phyloP scores from a whole-genome alignment of 1,284 basidiomycete species.

The Puccinia horiana region DNA sequence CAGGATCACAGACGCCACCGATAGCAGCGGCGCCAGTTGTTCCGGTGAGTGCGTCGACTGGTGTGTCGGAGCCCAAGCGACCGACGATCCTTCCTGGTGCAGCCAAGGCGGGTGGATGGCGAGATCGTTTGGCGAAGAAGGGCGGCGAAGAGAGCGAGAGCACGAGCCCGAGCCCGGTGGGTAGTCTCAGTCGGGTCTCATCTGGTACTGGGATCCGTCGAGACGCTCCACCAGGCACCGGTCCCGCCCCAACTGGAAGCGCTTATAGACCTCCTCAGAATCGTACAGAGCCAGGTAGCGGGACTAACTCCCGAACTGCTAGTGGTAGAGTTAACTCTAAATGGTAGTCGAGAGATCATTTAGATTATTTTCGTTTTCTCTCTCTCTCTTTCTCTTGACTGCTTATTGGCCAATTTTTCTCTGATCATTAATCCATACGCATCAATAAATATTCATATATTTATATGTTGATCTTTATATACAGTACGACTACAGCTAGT shows the following conservation, averaged over 20 bases:
- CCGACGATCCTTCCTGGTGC: conserved; percentile 22
- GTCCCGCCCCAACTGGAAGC: background rate
- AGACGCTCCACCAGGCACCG: background rate
- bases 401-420: background rate
- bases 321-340: conserved; percentile 25
- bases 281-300: conserved; percentile 1
- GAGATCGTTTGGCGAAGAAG: conserved; percentile 17
- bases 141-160: conserved; percentile 19
- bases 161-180: conserved; percentile 39
- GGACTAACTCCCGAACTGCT: conserved; percentile 16
- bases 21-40: background rate
- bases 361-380: no score
- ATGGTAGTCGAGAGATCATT: conserved; percentile 6
- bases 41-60: background rate
- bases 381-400: background rate
- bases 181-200: conserved; percentile 43
- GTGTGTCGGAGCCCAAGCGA: background rate
- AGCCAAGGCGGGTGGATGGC: conserved; percentile 39
- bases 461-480: no score
- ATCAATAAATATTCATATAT: no score
- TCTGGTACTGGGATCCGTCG: conserved; percentile 9
- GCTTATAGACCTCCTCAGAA: conserved; percentile 34
- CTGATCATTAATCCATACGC: no score
- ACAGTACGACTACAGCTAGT: no score
- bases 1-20: background rate